These are phyloP conservation scores for Solanum corneliomulleri DNA, from an alignment of 257 asterid genomes.

Conservation along the genomic window DNA sequence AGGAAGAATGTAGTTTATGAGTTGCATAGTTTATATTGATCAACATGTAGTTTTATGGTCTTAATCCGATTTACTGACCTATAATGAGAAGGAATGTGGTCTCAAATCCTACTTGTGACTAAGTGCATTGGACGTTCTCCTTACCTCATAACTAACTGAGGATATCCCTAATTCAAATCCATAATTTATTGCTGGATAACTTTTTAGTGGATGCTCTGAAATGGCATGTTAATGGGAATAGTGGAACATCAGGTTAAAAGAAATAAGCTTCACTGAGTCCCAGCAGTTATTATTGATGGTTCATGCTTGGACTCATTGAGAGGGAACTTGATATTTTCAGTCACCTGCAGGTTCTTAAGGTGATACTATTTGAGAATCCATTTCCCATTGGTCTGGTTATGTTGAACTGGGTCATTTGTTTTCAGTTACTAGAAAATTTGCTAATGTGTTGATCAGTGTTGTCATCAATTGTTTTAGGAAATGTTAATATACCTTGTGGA, in stretches of 20 bases:
- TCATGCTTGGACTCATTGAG: not conserved
- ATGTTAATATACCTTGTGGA: not conserved
- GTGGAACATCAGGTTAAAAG: not conserved
- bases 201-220: not conserved
- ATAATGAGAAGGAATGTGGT: not conserved
- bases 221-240: not conserved
- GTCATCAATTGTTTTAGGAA: not conserved
- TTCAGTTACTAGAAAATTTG: not conserved
- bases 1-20: not conserved
- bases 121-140: not conserved
- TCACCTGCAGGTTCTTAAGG: not conserved
- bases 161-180: not conserved
- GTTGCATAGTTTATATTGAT: not conserved
- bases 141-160: not conserved
- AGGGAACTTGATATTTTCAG: not conserved
- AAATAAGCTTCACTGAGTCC: not conserved
- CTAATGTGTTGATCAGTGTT: not conserved
- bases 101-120: not conserved
- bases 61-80: not conserved
- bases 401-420: too few species aligned
- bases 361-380: not conserved
- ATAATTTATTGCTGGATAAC: not conserved
- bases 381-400: not conserved
- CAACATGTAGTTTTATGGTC: not conserved
- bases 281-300: not conserved